Base-by-base conservation (phyloP, 1,284 basidiomycete species). In the Puccinia polysora region DNA sequence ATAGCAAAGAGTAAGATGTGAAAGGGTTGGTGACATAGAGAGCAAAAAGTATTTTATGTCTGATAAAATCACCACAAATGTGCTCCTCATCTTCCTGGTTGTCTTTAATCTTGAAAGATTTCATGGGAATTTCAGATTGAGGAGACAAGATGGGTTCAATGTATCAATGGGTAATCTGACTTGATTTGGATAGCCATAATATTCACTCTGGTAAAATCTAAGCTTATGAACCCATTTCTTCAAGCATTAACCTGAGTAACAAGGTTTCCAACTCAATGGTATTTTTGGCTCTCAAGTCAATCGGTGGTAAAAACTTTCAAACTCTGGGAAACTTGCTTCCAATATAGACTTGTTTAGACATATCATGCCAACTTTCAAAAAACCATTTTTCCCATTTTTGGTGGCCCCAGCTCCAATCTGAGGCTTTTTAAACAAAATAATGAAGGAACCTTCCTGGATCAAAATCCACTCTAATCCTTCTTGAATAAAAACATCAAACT, bases 221-320 rank as follows among this genome's bases (percentile, higher is more conserved):
- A 72, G 20, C 8, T 45, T 64, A 28, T 72, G 59, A 14, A 72
- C 58, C 69, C 69, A 72, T 72, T 72, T 72, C 60, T 64, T 64
- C n/a, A 59, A 34, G 43, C 69, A 72, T 7, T 52, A 59, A 14
- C 69, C 69, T 4, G 69, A 72, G 30, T 72, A 72, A 53, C 69
- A 72, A 15, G 59, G 59, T 64, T 72, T 72, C 59, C 59, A 64
- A 28, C 32, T 49, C 15, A 32, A n/a, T 12, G 58, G 45, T 34
- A 34, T 18, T 23, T 52, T n/a, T 10, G 59, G 59, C 8, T 50
- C 69, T 8, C 69, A n/a, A n/a, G 36, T 72, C 7, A 72, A 45
- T 2, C 69, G 47, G 12, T 15, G 34, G 49, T 53, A 72, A 32
- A 72, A 72, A 18, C 56, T 63, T 18, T 72, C 69, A 49, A 72